A percentile compares a stretch with the other conserved stretches of the same genome.
phyloP scores from a whole-genome alignment of 2,329 filamentous ascomycete species.

The Venturia carpophila region DNA sequence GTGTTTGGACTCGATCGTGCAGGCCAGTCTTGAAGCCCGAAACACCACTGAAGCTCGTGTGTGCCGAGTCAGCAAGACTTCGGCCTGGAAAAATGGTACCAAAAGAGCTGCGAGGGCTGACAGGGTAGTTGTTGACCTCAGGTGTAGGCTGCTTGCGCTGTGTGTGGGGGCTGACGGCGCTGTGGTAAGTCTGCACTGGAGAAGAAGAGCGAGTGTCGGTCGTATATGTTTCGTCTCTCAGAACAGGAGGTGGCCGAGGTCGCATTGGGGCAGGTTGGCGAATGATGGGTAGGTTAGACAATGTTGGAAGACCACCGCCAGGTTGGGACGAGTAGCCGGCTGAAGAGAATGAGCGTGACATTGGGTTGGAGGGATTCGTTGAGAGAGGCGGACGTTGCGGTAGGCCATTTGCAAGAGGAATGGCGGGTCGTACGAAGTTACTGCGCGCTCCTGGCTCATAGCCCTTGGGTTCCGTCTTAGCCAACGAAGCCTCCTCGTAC shows the following conservation, averaged over 20 bases:
- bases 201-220: constrained; percentile 1
- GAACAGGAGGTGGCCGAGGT: constrained; percentile 3
- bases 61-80: not conserved
- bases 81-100: not conserved
- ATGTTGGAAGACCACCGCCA: constrained; percentile 9
- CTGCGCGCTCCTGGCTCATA: not conserved
- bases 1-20: not conserved
- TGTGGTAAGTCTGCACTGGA: not conserved
- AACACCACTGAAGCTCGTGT: not conserved
- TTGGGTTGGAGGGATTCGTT: not conserved
- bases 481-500: constrained; percentile 13
- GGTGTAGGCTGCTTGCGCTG: constrained; percentile 6
- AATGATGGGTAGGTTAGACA: constrained; percentile 2
- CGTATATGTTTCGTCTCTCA: not conserved
- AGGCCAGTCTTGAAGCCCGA: not conserved
- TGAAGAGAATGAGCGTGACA: constrained; percentile 8
- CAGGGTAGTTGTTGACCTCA: not conserved
- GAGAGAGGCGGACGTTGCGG: constrained; percentile 6
- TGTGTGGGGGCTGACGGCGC: not conserved
- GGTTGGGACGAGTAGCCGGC: constrained; percentile 3
- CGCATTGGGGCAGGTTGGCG: constrained; percentile 3
- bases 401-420: not conserved
- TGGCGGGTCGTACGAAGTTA: not conserved
- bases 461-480: constrained; percentile 12
- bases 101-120: not conserved